A percentile compares a stretch with the other conserved stretches of the same genome.
phyloP scores from a whole-genome alignment of 352 stramenopile genomes.

The Hyaloperonospora arabidopsidis region DNA sequence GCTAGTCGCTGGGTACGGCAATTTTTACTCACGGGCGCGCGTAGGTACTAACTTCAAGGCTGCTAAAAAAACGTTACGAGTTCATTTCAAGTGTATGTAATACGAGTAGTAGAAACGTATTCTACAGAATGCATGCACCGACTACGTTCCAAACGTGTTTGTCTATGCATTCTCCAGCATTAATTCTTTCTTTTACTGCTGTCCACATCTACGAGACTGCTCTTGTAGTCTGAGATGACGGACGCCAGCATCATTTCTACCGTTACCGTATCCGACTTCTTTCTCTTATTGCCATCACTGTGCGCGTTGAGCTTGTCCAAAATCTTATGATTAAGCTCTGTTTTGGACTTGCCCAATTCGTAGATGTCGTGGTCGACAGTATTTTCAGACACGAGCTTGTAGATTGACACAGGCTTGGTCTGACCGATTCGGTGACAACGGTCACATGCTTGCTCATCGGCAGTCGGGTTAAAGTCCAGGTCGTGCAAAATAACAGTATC shows the following conservation, averaged over 20 bases:
- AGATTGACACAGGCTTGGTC: constrained; percentile 85
- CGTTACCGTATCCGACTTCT: constrained; percentile 36
- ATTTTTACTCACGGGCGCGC: too few species aligned
- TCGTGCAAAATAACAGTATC: constrained; percentile 87
- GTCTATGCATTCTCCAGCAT: background rate
- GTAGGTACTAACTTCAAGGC: too few species aligned
- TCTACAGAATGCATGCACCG: too few species aligned
- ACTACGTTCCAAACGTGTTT: too few species aligned
- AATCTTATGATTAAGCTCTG: constrained; percentile 80
- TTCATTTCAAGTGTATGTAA: too few species aligned
- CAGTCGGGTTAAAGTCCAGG: constrained; percentile 81
- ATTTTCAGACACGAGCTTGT: constrained; percentile 87
- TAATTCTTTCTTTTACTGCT: constrained; percentile 11
- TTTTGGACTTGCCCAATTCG: constrained; percentile 77
- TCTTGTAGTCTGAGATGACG: constrained; percentile 74
- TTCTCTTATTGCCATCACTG: constrained; percentile 22
- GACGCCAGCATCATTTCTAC: constrained; percentile 78
- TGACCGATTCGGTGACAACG: constrained; percentile 88
- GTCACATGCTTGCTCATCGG: constrained; percentile 84
- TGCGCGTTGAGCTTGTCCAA: constrained; percentile 76
- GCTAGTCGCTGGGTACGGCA: too few species aligned
- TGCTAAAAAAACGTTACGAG: too few species aligned
- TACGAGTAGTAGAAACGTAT: too few species aligned
- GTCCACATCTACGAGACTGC: constrained; percentile 22
- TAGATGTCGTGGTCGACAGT: constrained; percentile 91